Conservation (phyloP, 1,139 yeast species). For the Hyphopichia fennica region DNA sequence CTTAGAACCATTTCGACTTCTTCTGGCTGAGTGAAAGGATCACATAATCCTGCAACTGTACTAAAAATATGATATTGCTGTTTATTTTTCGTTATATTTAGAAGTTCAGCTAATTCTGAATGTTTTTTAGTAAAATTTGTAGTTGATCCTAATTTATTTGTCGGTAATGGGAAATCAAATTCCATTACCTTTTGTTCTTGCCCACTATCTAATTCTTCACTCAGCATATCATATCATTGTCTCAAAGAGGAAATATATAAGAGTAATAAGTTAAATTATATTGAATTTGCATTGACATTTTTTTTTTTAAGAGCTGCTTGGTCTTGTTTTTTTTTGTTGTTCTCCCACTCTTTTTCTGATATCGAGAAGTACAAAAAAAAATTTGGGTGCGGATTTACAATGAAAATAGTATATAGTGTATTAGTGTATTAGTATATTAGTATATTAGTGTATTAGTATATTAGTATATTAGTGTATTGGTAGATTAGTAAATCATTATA, state of each 20-base stretch:
- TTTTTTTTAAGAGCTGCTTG: neutral
- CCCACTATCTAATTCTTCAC: constrained; percentile 19
- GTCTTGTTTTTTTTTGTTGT: no score
- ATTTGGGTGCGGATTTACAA: neutral
- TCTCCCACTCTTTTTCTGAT: neutral
- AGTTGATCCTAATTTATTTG: constrained; percentile 12
- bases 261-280: neutral
- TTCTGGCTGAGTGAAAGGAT: constrained; percentile 68
- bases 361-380: neutral
- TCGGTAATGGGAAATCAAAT: constrained; percentile 25
- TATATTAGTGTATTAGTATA: neutral
- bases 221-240: constrained; percentile 19
- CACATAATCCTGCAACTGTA: constrained; percentile 50
- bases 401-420: neutral
- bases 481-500: no score
- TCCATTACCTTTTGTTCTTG: constrained; percentile 21
- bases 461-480: neutral
- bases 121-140: constrained; percentile 4
- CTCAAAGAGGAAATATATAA: constrained; percentile 7
- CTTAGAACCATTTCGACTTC: constrained; percentile 56
- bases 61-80: constrained; percentile 20
- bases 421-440: neutral
- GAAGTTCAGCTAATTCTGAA: constrained; percentile 6
- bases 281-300: no score
- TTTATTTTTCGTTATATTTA: constrained; percentile 19